Evolutionary conservation across 2,329 filamentous ascomycete genomes (phyloP), one percentile per base, ranked within the genome.

Genomic region (Diaporthe sp.): DNA sequence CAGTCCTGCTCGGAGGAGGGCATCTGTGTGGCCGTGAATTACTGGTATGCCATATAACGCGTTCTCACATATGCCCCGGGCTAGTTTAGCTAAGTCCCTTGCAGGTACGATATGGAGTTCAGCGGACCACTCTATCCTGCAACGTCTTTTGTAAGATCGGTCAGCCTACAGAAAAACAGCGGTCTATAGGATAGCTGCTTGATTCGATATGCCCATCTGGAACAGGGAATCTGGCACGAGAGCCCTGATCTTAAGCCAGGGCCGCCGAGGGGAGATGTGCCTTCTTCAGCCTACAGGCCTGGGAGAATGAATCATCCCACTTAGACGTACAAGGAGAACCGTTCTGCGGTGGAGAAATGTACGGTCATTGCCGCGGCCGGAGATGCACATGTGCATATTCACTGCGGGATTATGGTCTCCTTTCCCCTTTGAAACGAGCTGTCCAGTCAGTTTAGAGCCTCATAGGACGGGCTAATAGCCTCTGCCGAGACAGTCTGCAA

Each of bases 11-110:
- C 88, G 0, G 85, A 90, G 0, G 93, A 95, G 77, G 93, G 92
- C 0, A 91, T 96, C 44, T 95, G 94, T 57, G 91, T 94, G 73
- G 94, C 94, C 1, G 92, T 95, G 51, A 97, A 97, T 80, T 96
- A 96, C 82, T 97, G 94, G 93, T 93, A 83, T 81, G 86, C 31
- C 17, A 47, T 47, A 6, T 17, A 25, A 7, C 49, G 28, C 15
- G n/a, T 72, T 47, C 39, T 77, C 71, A 67, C 42, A 42, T 57
- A 2, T 25, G 20, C n/a, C 28, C 4, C 31, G 7, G 4, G 28
- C 8, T 17, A 20, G 7, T 51, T 71, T 34, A 13, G 73, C 57
- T 71, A 22, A 47, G 3, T 7, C n/a, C n/a, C 5, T 42, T 44
- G 51, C 77, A 87, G 86, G 88, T 91, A 91, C 78, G 90, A 92